Base-by-base conservation (phyloP, 306 rosid species). In the Cucumis hystrix region DNA sequence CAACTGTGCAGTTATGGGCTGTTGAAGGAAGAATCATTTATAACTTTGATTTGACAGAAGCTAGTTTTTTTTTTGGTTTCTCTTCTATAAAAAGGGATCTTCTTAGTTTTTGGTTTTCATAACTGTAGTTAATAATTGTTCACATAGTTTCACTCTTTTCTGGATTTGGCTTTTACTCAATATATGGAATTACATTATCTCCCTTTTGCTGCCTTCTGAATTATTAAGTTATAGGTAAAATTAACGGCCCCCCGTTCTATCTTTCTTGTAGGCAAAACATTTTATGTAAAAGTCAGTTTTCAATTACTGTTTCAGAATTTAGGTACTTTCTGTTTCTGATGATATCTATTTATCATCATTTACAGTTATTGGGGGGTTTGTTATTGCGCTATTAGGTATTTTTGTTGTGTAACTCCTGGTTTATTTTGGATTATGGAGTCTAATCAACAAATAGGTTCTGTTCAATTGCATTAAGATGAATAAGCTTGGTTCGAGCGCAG, bases 1-100 rank as follows among this genome's bases (percentile, higher is more conserved):
- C 89, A 95, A 95, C 83, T 95, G 98, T 83, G 98, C 97, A 69
- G 93, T 95, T 56, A 92, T 92, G 98, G 91, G 93, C 60, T 95
- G 96, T 86, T 95, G 89, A 87, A 82, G 86, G 89, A 87, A 82
- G 86, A 84, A 81, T 83, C 85, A 76, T 83, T 84, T 83, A 23
- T 6, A 51, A 71, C 76, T 65, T 25, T 49, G 60, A 47, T 47
- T 71, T 47, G 60, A 47, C 60, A 52, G 76, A 49, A 10, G 43
- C 41, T 47, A 51, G 41, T 28, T 45, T 71, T 68, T 47, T 12
- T 47, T 3, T 18, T 71, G 76, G 76, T 47, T 47, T 70, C 33
- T 49, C 15, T 70, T 70, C 76, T 70, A 41, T 20, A 43, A 23
- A 23, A 45, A 69, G 39, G 33, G 73, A 40, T 67, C 25, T 43